Evolutionary conservation across 2,329 filamentous ascomycete species (phyloP), one percentile per base, ranked within the genome.

Genomic region (Stagonosporopsis cucurbitacearum): DNA sequence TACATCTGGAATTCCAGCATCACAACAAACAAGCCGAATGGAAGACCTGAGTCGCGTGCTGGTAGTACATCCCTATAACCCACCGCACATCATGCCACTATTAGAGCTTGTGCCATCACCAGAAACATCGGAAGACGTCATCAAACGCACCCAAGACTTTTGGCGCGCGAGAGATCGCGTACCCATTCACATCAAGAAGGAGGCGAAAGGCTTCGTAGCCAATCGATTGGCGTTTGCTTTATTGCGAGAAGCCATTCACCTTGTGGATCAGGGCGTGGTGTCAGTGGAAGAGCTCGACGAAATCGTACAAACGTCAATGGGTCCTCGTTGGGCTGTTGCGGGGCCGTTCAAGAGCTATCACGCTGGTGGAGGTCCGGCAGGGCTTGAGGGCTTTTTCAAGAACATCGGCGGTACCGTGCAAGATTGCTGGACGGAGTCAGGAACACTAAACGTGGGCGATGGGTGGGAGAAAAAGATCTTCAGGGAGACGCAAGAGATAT

Each of bases 21-120:
- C 81, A 0, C 71, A 70, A 22, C 84, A 86, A 59, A 71, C 70
- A 8, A 54, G 57, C 15, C 59, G 74, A 3, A 81, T 82, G 78
- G 62, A 70, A 20, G 75, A 81, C 20, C 13, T 8, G 62, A 69
- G 26, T 52, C 67, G n/a, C 72, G 83, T 87, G 2, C 58, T 86
- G 0, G 80, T 86, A 1, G 83, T 85, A 4, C 85, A 87, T 66
- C 84, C 85, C 0, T 87, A 84, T 68, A 87, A 87, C 50, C 85
- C 85, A 20, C 85, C 84, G 1, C 83, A 86, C 59, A 78, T 87
- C 49, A 86, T 87, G 82, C 85, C 85, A 0, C 65, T 87, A 1
- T 70, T 87, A 2, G 84, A 87, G 66, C 75, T 87, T 28, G 84
- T 86, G 0, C 82, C 83, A 0, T 78, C 76, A 1, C 78, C 77